These are phyloP conservation scores for Penicillium pulvis DNA, from an alignment of 495 filamentous ascomycete genomes.

Conservation along the genomic window DNA sequence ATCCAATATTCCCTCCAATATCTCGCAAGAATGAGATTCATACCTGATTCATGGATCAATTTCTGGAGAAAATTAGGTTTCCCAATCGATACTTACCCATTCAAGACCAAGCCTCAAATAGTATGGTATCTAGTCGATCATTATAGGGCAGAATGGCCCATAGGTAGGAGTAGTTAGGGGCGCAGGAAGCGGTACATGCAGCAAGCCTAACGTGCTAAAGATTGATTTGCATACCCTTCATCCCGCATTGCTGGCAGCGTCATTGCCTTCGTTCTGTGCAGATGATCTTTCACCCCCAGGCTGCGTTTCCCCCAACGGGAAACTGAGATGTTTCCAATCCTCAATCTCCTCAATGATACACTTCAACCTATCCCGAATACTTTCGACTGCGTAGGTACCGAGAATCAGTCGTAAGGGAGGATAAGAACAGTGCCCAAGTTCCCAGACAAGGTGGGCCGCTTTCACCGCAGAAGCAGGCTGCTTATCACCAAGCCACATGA, in stretches of 20 bases:
- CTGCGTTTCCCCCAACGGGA: conserved; percentile 39
- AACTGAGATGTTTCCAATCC: conserved; percentile 84
- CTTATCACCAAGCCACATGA: conserved; percentile 91
- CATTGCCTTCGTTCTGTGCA: conserved; percentile 4
- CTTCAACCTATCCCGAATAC: conserved; percentile 83
- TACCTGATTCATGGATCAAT: background rate
- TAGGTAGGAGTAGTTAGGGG: background rate
- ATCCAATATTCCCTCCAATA: background rate
- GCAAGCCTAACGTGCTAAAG: background rate
- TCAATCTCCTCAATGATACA: conserved; percentile 94
- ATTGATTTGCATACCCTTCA: background rate
- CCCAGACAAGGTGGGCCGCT: conserved; percentile 95
- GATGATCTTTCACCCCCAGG: conserved; percentile 22
- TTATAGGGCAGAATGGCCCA: background rate
- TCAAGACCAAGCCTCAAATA: background rate
- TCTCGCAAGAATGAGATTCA: background rate
- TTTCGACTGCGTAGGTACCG: conserved; percentile 93
- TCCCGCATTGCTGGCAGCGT: conserved; percentile 5
- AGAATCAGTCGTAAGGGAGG: conserved; percentile 83
- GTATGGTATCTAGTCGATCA: background rate
- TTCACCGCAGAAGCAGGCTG: conserved; percentile 92
- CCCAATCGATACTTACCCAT: background rate
- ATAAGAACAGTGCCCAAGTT: conserved; percentile 89
- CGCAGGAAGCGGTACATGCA: too few relatives aligned
- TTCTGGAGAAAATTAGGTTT: background rate